Evolutionary conservation across 805 yeast genomes (phyloP).

Genomic region (Blastobotrys attinorum): DNA sequence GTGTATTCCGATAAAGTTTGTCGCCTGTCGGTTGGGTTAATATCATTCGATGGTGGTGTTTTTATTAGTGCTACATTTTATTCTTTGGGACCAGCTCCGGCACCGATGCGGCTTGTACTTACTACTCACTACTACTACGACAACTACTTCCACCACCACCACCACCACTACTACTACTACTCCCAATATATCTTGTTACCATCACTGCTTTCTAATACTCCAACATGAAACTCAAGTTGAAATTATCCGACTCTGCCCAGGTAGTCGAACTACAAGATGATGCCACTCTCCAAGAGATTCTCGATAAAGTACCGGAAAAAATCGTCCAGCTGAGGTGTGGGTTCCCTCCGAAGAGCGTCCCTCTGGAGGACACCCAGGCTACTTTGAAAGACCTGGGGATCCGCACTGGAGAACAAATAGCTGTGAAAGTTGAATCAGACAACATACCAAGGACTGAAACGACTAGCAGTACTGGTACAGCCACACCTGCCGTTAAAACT

Average conservation of each 20-base stretch:
- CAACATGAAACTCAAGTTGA: conserved; percentile 29
- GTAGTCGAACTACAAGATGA: conserved; percentile 34
- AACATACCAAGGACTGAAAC: neutral
- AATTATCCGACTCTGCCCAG: conserved; percentile 22
- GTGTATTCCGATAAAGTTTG: neutral
- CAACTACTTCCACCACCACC: neutral
- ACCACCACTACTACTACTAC: too few species aligned
- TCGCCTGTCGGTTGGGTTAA: neutral
- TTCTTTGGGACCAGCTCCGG: neutral
- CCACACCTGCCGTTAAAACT: conserved; percentile 7
- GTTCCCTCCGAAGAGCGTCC: conserved; percentile 50
- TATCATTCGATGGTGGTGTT: too few species aligned
- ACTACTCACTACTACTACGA: neutral
- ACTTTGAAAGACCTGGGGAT: conserved; percentile 35
- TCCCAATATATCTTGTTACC: neutral
- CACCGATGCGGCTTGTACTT: neutral
- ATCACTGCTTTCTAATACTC: neutral
- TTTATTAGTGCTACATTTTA: too few species aligned
- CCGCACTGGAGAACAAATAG: conserved; percentile 51
- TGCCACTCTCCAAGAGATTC: conserved; percentile 30
- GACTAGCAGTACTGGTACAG: conserved; percentile 4
- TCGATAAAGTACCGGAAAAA: conserved; percentile 15
- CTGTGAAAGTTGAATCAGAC: conserved; percentile 23
- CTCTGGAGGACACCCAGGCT: conserved; percentile 20
- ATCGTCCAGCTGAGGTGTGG: conserved; percentile 39